Evolutionary conservation across 495 filamentous ascomycete genomes (phyloP), one percentile per base, ranked within the genome.

Genomic region (Aspergillus haitiensis): DNA sequence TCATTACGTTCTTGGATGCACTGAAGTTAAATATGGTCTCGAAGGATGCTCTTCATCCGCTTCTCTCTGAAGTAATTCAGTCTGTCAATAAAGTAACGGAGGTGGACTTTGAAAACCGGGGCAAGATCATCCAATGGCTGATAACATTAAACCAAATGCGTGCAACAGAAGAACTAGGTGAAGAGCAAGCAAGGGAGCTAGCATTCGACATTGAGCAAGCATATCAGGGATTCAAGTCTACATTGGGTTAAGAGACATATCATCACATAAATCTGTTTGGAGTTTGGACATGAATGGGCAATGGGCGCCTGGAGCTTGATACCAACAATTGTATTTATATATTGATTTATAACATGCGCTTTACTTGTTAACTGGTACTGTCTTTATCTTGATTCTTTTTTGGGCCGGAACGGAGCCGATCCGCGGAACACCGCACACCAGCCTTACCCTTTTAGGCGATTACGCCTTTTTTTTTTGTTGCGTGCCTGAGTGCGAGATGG

Each of bases 121-220:
- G 89, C 44, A 97, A 97, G 80, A 98, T 99, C 66, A 90, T 99
- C 44, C 91, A 95, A 69, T 99, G 95, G 95, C 79, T 99, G 64
- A 99, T 99, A 66, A 85, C 89, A 31, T 77, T 99, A 63, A 98
- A 99, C 70, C 92, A 96, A 72, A 97, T 98, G 94, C 88, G 91
- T 63, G 93, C 91, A 18, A 91, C 91, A 2, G 92, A 97, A 61
- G 92, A 97, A 70, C 74, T 99, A 65, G 87, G 79, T 58, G 89
- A 97, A 66, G 88, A 92, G 13, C 91, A 97, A 74, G 88, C 88
- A 6, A 80, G 95, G 49, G 89, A 99, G 72, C 78, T 98, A 64
- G 82, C 90, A 39, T 84, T 95, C 70, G 90, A 96, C 69, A 94
- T 94, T 71, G 89, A 94, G 67, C 86, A 87, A 58, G 93, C 92